Base-by-base conservation (phyloP, 805 yeast species). In the Kregervanrija pseudodelftensis region DNA sequence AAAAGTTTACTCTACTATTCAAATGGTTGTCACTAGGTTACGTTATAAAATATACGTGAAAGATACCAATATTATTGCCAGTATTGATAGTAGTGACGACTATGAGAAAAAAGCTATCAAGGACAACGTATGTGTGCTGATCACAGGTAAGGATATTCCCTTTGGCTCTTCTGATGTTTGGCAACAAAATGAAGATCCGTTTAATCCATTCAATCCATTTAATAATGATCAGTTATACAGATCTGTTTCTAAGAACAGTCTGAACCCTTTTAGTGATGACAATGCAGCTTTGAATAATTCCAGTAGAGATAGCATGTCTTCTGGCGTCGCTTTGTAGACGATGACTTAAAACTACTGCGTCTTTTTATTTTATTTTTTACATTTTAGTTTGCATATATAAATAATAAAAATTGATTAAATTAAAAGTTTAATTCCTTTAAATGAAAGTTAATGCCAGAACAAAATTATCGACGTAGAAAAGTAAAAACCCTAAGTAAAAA, bases 11-110 rank as follows among this genome's bases (percentile, higher is more conserved):
- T 76, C 76, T 38, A 66, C 74, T 2, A 65, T 76, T 38, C 67
- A 70, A 9, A 73, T 75, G 45, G 76, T 70, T 44, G 67, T 71
- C 4, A 63, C 71, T 32, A 65, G 81, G 30, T 65, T 78, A 69
- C 68, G 69, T 45, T 76, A 68, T 55, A 59, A 59, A 53, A 22
- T 22, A 22, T 22, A 22, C 28, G 28, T 22, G 2, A 22, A 22
- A 7, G 28, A 22, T 7, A 22, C 28, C 28, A 22, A 22, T 11
- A n/a, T 13, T 11, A 36, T 11, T 16, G 30, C 40, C 8, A 16
- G 15, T 15, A 16, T n/a, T 10, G n/a, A 28, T 11, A 15, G 33
- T 9, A n/a, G 32, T 16, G 34, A 39, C 10, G 44, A 30, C 3
- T 42, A 22, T 7, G 28, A 22, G 28, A 22, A 22, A 22, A 22